These are phyloP conservation scores for Aspergillus sparsus DNA, from an alignment of 495 filamentous ascomycete species.

Conservation along the genomic window DNA sequence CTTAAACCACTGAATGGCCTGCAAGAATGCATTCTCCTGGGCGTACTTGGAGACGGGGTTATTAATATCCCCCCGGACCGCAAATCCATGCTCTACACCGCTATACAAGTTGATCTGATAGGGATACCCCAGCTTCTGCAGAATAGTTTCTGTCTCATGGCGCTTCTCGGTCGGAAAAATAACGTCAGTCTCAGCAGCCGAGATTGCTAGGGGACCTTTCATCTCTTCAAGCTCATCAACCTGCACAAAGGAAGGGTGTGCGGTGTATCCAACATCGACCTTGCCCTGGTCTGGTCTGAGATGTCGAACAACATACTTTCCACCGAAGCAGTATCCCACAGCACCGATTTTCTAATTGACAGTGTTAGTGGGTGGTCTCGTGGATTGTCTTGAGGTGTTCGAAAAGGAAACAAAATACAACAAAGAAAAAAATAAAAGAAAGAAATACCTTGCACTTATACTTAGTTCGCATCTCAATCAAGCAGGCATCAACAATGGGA, in stretches of 20 bases:
- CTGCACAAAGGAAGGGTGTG: slow-evolving; percentile 72
- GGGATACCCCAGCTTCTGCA: neutral
- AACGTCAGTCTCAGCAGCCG: slow-evolving; percentile 55
- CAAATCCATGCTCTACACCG: slow-evolving; percentile 68
- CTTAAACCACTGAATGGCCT: slow-evolving; percentile 72
- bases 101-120: slow-evolving; percentile 68
- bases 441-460: slow-evolving; percentile 48
- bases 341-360: slow-evolving; percentile 51
- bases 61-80: slow-evolving; percentile 59
- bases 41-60: slow-evolving; percentile 59
- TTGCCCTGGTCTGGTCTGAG: slow-evolving; percentile 17
- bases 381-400: neutral
- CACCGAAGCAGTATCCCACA: slow-evolving; percentile 79
- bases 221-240: slow-evolving; percentile 67
- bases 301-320: slow-evolving; percentile 49
- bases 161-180: slow-evolving; percentile 15
- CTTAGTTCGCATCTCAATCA: slow-evolving; percentile 55
- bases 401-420: neutral
- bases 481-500: slow-evolving; percentile 55
- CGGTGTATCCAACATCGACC: slow-evolving; percentile 57
- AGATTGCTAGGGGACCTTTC: slow-evolving; percentile 66
- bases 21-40: slow-evolving; percentile 72
- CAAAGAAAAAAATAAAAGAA: too few species aligned
- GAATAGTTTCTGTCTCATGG: slow-evolving; percentile 11
- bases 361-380: neutral